Evolutionary conservation across 2,329 filamentous ascomycete species (phyloP), one percentile per base, ranked within the genome.

Genomic region (Sporothrix pseudoabietina): DNA sequence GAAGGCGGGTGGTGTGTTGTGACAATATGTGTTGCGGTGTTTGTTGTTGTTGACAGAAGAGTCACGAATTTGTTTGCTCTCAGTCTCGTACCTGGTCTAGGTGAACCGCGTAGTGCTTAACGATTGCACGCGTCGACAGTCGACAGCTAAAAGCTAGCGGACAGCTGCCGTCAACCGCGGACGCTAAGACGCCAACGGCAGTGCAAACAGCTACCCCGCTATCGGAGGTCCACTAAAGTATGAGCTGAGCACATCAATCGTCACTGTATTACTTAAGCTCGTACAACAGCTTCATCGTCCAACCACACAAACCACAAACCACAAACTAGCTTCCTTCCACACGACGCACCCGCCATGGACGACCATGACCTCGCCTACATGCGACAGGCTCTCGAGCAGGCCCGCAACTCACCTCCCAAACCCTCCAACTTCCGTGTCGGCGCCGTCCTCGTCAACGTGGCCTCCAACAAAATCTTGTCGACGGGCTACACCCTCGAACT

Each of bases 401-500:
- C 96, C 14, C 86, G 87, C 49, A 87, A 91, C 76, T 97, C 94
- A 12, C 92, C 93, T 1, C 93, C 94, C 39, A 94, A 92, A 78
- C 92, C 94, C 2, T 94, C 93, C 70, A 98, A 98, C 81, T 99
- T 94, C 84, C 90, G 95, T 74, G 94, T 99, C 30, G 96, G 96
- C 57, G 96, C 96, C n/a, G 82, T 97, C n/a, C 86, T 98, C 54
- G 86, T 96, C 26, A 85, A 89, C 82, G 85, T 84, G 49, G 86
- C 89, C 77, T 80, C 82, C 6, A 41, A 57, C 8, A 26, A 16
- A 1, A 41, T 71, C 3, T 41, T 74, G 4, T 61, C 73, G 5
- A 54, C 16, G 5, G 73, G 96, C 72, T 98, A 95, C 83, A 98
- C 96, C 0, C 87, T 98, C 74, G 95, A 99, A 82, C 89, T 94